A percentile compares a stretch with the other conserved stretches of the same genome.
Conservation (phyloP, 306 rosid genomes). For the Citrullus colocynthis region DNA sequence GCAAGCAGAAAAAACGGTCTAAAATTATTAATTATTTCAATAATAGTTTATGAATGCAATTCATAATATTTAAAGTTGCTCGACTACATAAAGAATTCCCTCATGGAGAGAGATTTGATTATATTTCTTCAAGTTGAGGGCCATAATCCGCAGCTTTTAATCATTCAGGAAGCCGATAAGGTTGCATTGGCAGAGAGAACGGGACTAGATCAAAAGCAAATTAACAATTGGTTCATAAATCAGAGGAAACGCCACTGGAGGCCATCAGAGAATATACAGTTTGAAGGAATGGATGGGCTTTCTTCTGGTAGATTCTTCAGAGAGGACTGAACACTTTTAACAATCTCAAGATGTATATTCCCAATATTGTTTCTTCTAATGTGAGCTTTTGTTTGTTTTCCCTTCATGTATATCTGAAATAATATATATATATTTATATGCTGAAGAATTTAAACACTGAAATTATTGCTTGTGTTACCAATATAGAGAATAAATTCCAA, state of each 20-base stretch:
- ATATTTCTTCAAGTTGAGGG: background rate
- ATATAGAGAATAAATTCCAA: slow-evolving; percentile 8
- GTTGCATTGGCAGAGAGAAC: slow-evolving; percentile 65
- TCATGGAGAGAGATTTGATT: background rate
- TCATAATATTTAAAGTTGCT: background rate
- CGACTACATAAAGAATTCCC: background rate
- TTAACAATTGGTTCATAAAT: slow-evolving; percentile 95
- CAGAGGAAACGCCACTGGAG: slow-evolving; percentile 97
- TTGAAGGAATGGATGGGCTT: slow-evolving; percentile 54
- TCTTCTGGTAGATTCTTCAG: slow-evolving; percentile 33
- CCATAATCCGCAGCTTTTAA: background rate
- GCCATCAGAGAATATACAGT: slow-evolving; percentile 76
- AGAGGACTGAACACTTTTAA: slow-evolving; percentile 26
- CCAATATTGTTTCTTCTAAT: background rate
- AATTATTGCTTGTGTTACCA: slow-evolving; percentile 18
- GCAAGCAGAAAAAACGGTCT: background rate
- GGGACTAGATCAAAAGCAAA: slow-evolving; percentile 85
- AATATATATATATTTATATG: background rate
- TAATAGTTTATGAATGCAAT: background rate
- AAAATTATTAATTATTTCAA: background rate
- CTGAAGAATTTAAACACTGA: background rate
- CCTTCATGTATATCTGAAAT: background rate
- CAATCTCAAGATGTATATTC: slow-evolving; percentile 4
- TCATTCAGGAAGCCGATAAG: slow-evolving; percentile 73
- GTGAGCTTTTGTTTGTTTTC: background rate